Evolutionary conservation across 176 grass and related monocot genomes (phyloP), one percentile per base, ranked within the genome.

Genomic region (Miscanthus lutarioriparius): DNA sequence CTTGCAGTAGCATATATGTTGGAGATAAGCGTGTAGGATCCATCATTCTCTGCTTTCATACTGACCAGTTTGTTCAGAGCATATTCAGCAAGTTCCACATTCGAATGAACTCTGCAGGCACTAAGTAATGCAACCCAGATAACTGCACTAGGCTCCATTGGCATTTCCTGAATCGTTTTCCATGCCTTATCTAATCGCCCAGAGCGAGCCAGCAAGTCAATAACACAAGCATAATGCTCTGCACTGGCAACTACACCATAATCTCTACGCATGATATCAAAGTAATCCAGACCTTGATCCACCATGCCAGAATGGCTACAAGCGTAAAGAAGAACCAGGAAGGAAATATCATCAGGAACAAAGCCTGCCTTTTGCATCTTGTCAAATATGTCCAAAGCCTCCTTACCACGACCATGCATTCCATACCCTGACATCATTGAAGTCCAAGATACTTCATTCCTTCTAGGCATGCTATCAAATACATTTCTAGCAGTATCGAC

Each of bases 291-390:
- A 28, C 94, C 94, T 73, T 69, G 62, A 80, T 94, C 94, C 27
- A 97, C 86, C 92, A 97, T 90, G 20, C 92, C 92, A 77, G 92
- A 91, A 89, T 97, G 94, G 74, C 90, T 94, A 72, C 94, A 97
- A 51, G 94, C 94, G 22, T 97, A 97, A 2, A 94, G 90, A 76
- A 94, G 80, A 64, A 94, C 94, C 83, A 97, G 92, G 51, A 97
- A 97, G 63, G 92, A 84, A 82, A 97, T 83, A 38, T 88, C 92
- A 77, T 97, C 94, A 80, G 92, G 92, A 85, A 71, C 62, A 59
- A 94, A 83, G 66, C 90, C 94, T 32, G 68, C 83, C 40, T 81
- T 91, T 70, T 89, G 90, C 94, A 97, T 94, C 37, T 88, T 83
- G 58, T 92, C 88, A 87, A 97, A 97, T 89, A 97, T 74, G 40